Evolutionary conservation across 495 filamentous ascomycete species (phyloP).

Genomic region (Pseudomonodictys pantanalensis): DNA sequence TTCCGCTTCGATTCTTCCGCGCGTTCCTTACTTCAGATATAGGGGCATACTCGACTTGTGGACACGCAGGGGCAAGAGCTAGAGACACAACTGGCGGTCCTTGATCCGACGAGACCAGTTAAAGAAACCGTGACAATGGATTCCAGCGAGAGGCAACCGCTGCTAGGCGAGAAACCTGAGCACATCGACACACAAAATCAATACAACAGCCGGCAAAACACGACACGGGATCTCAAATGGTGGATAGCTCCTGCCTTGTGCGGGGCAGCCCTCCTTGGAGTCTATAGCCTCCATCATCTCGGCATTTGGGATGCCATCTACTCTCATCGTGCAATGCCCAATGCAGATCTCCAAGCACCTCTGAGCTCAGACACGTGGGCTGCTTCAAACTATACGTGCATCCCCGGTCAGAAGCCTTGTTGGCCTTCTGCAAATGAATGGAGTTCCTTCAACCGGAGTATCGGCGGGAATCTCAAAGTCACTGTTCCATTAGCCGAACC

Average conservation of each 20-base stretch:
- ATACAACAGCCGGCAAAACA: background rate
- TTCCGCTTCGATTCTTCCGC: no score
- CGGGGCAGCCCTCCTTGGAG: no score
- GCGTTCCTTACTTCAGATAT: no score
- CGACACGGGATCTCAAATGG: background rate
- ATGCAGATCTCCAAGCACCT: background rate
- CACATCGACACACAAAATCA: background rate
- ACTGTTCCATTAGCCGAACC: slow-evolving; percentile 28
- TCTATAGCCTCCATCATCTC: no score
- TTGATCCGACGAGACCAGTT: background rate
- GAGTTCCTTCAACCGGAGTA: slow-evolving; percentile 29
- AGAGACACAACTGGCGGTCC: background rate
- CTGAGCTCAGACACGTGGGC: background rate
- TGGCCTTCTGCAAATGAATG: slow-evolving; percentile 26
- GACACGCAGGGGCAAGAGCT: no score
- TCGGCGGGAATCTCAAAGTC: slow-evolving; percentile 24
- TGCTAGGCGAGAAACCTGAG: slow-evolving; percentile 5
- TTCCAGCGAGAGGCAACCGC: background rate
- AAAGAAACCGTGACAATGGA: background rate
- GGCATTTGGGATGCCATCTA: background rate
- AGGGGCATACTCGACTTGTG: no score
- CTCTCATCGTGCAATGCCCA: background rate
- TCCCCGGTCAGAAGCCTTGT: slow-evolving; percentile 21
- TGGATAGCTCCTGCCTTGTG: no score
- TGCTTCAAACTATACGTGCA: slow-evolving; percentile 20